Base-by-base conservation (phyloP, 306 rosid genomes). In the Ormosia semicastrata region DNA sequence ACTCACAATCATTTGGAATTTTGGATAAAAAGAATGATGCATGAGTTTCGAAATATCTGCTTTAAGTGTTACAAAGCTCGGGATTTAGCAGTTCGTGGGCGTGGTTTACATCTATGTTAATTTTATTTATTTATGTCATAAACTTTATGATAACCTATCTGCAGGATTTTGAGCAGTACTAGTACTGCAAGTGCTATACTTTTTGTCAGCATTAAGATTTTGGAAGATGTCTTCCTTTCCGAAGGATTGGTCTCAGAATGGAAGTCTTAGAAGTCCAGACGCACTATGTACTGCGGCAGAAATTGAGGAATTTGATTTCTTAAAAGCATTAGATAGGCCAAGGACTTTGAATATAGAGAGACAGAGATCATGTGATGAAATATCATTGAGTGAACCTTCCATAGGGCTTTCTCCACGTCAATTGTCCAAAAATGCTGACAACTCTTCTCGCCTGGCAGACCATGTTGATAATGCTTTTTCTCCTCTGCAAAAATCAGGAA, bases 351-450 rank as follows among this genome's bases (percentile, higher is more conserved):
- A 91, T 77, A 85, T 89, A 58, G 97, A 91, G 69, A 90, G 95
- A 80, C 88, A 90, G 71, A 87, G 91, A 78, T 95, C 98, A 17
- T 90, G 40, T 52, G 97, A 93, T 64, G 95, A 92, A 81, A 87
- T 92, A 81, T 85, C 94, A 40, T 53, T 87, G 36, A 80, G 63
- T 75, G 97, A 94, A 64, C 84, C 92, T 76, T 75, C 90, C 18
- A 71, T 82, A 50, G 89, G 83, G 24, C 4, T 66, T 32, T 94
- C 97, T 50, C 97, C 97, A 1, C 88, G 43, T 12, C 87, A 13
- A 6, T 57, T 66, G 15, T 17, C 85, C 52, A 79, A 79, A 66
- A 82, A 73, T 85, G 54, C 52, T 24, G 98, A 94, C 0, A 72
- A 2, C 86, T 29, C 18, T 59, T 66, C 49, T 79, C 90, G 92